Evolutionary conservation across 2,329 filamentous ascomycete species (phyloP).

Genomic region (Phialemoniopsis sp.): DNA sequence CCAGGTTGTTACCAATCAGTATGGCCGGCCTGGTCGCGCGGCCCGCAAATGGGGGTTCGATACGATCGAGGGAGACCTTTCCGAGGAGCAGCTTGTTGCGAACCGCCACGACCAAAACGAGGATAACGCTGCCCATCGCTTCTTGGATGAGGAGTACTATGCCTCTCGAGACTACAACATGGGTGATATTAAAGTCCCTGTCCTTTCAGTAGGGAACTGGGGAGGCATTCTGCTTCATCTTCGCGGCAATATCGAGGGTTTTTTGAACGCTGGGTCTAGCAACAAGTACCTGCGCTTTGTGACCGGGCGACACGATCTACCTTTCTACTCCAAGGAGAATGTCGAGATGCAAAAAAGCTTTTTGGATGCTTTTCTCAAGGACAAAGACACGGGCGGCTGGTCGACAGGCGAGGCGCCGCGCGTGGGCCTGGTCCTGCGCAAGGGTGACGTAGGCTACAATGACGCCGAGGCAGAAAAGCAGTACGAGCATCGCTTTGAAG

Average conservation of each 20-base stretch:
- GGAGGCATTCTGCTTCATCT: slow-evolving; percentile 67
- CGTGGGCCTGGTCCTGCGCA: slow-evolving; percentile 58
- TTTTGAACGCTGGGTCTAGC: slow-evolving; percentile 56
- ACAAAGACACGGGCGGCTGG: slow-evolving; percentile 60
- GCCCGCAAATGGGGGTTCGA: slow-evolving; percentile 50
- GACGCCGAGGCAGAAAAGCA: slow-evolving; percentile 54
- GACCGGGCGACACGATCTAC: slow-evolving; percentile 66
- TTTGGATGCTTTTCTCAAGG: slow-evolving; percentile 67
- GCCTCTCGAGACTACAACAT: slow-evolving; percentile 61
- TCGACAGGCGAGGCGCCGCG: slow-evolving; percentile 51
- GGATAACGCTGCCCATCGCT: slow-evolving; percentile 45
- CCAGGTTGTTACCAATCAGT: slow-evolving; percentile 65
- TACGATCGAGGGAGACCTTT: slow-evolving; percentile 55
- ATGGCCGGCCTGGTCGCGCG: slow-evolving; percentile 49
- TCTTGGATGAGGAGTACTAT: slow-evolving; percentile 61
- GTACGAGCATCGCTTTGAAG: slow-evolving; percentile 57
- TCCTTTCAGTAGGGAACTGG: slow-evolving; percentile 67
- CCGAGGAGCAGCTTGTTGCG: slow-evolving; percentile 42
- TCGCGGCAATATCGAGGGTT: slow-evolving; percentile 66
- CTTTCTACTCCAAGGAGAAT: slow-evolving; percentile 68
- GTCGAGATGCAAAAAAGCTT: slow-evolving; percentile 65
- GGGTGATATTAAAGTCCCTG: slow-evolving; percentile 61
- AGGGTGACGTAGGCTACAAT: slow-evolving; percentile 65
- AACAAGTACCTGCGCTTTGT: slow-evolving; percentile 68
- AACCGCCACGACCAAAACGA: slow-evolving; percentile 36